Evolutionary conservation across 495 filamentous ascomycete species (phyloP).

Genomic region (Annulohypoxylon moriforme): DNA sequence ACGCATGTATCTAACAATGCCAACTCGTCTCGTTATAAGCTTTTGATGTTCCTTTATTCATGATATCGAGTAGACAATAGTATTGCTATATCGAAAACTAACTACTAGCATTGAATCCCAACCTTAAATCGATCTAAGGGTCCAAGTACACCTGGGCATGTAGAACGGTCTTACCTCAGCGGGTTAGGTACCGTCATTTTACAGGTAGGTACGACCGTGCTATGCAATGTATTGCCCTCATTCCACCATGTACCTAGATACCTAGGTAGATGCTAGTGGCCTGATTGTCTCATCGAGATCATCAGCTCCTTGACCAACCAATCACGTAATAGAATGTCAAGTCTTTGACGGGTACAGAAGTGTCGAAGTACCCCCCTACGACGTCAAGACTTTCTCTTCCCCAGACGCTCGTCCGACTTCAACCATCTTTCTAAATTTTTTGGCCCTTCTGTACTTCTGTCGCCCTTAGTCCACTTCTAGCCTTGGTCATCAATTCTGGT

Average conservation of each 20-base stretch:
- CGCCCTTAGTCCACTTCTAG: not conserved
- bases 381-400: slow-evolving; percentile 47
- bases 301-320: slow-evolving; percentile 25
- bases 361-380: slow-evolving; percentile 41
- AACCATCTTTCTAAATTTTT: not conserved
- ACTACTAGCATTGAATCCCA: too few species aligned
- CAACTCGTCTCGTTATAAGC: not conserved
- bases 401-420: slow-evolving; percentile 12
- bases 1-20: not conserved
- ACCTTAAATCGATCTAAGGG: too few species aligned
- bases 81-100: not conserved
- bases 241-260: too few species aligned
- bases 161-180: not conserved
- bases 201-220: not conserved
- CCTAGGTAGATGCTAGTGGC: slow-evolving; percentile 20
- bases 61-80: not conserved
- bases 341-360: slow-evolving; percentile 21
- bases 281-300: slow-evolving; percentile 42
- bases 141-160: too few species aligned
- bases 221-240: too few species aligned
- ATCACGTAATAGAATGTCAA: slow-evolving; percentile 20
- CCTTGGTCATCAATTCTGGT: slow-evolving; percentile 14
- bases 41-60: too few species aligned
- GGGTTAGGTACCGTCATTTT: slow-evolving; percentile 24
- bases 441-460: not conserved